Conservation (phyloP, 1,284 basidiomycete genomes). For the Ustilago sp. region DNA sequence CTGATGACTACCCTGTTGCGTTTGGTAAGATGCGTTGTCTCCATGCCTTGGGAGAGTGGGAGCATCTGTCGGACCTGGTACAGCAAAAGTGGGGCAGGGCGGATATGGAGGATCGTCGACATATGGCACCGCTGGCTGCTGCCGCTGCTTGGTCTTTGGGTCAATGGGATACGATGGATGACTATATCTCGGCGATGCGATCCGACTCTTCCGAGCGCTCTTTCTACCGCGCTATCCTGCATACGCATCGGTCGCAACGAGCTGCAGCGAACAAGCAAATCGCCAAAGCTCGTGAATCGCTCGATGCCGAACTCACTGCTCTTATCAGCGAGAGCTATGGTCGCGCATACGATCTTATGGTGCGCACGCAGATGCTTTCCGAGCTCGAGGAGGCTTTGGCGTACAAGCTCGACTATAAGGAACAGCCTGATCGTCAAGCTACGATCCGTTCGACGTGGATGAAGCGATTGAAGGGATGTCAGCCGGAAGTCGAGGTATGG, state of each 20-base stretch:
- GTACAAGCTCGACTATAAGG: conserved; percentile 77
- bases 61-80: conserved; percentile 85
- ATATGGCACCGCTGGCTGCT: conserved; percentile 95
- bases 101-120: conserved; percentile 83
- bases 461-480: conserved; percentile 88
- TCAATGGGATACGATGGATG: conserved; percentile 99
- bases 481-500: conserved; percentile 99
- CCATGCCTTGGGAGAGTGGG: conserved; percentile 98
- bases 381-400: conserved; percentile 97
- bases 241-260: conserved; percentile 96
- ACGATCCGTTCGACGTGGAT: conserved; percentile 65
- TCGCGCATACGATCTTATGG: conserved; percentile 92
- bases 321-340: conserved; percentile 96
- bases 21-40: conserved; percentile 92
- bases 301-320: conserved; percentile 91
- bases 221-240: conserved; percentile 95
- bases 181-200: conserved; percentile 95
- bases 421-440: conserved; percentile 84
- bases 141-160: conserved; percentile 96
- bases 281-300: conserved; percentile 89
- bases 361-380: conserved; percentile 97
- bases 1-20: conserved; percentile 75
- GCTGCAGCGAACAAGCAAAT: conserved; percentile 90
- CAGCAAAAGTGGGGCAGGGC: conserved; percentile 90
- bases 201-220: conserved; percentile 91